Evolutionary conservation across 495 filamentous ascomycete genomes (phyloP), one percentile per base, ranked within the genome.

Genomic region (Talaromyces adpressus): DNA sequence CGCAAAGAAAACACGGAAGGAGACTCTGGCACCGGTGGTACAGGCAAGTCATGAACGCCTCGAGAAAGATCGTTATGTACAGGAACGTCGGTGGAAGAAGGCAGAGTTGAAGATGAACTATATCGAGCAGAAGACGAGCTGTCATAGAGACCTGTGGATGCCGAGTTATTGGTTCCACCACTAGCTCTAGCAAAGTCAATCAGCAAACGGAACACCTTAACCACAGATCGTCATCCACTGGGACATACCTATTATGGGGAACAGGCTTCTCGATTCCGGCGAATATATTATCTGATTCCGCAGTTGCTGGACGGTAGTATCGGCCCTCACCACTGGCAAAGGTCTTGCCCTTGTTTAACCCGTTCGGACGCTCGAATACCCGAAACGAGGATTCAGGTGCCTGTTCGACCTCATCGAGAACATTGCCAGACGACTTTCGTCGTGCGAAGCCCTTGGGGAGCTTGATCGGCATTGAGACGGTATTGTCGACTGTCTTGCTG

Each of bases 21-120:
- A 2, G 84, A 83, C 11, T 81, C 68, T 25, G 82, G 81, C 41
- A 52, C 60, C 11, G 56, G 56, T 27, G 87, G 87, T 23, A 81
- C 72, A 14, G 86, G 85, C 56, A 84, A 80, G 52, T 89, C 84
- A 51, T 76, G 72, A 16, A 78, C 68, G 14, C 74, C 71, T 68
- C 82, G 82, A 51, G 80, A 80, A 69, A 75, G 75, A 59, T 89
- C 84, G 39, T 88, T 83, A 62, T 85, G 79, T 6, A 73, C 72
- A 22, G 78, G 77, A 6, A 81, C 71, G 64, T 91, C 89, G 23
- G 86, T 85, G 7, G 89, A 90, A 6, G 89, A 91, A 23, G 89
- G 88, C 8, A 87, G 75, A 18, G 88, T 91, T 6, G 89, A 90
- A 16, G 86, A 84, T 61, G 89, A 89, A 69, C 88, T 91, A 65